These are phyloP conservation scores for Ophiostoma perfectum DNA, from an alignment of 2,329 filamentous ascomycete genomes.

Conservation along the genomic window DNA sequence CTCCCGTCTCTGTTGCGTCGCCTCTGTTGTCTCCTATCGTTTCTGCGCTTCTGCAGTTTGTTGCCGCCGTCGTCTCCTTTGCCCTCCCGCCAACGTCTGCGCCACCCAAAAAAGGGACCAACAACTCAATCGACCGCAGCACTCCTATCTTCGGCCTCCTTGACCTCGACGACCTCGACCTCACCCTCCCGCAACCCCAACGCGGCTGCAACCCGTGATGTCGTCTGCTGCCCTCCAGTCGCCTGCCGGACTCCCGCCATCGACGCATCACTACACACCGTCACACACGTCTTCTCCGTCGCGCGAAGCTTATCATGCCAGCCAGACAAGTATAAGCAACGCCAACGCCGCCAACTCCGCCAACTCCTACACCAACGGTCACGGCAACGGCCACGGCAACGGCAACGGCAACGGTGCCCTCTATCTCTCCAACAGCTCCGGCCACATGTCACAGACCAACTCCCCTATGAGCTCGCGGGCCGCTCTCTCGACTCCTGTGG, in stretches of 20 bases:
- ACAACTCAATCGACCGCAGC: conserved; percentile 3
- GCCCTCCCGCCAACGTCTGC: neutral
- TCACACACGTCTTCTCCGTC: conserved; percentile 45
- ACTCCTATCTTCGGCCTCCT: neutral
- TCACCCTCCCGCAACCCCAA: neutral
- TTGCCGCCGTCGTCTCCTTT: neutral
- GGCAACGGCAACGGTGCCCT: conserved; percentile 26
- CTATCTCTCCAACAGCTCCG: conserved; percentile 27
- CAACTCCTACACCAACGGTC: conserved; percentile 26
- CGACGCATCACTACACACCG: conserved; percentile 47
- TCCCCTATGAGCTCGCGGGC: conserved; percentile 46
- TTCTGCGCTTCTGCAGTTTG: neutral
- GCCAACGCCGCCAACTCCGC: conserved; percentile 44
- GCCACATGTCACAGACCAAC: conserved; percentile 34
- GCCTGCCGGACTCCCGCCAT: conserved; percentile 42
- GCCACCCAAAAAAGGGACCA: neutral
- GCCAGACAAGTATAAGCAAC: conserved; percentile 41
- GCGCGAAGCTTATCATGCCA: conserved; percentile 54
- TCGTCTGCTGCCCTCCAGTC: conserved; percentile 60
- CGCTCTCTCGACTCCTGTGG: conserved; percentile 40
- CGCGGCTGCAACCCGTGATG: conserved; percentile 36
- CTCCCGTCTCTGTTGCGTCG: neutral
- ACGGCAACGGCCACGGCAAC: conserved; percentile 33
- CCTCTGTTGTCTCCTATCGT: neutral
- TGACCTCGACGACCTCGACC: neutral